Conservation (phyloP, 2,329 filamentous ascomycete species). For the Neophaeococcomyces mojaviensis region DNA sequence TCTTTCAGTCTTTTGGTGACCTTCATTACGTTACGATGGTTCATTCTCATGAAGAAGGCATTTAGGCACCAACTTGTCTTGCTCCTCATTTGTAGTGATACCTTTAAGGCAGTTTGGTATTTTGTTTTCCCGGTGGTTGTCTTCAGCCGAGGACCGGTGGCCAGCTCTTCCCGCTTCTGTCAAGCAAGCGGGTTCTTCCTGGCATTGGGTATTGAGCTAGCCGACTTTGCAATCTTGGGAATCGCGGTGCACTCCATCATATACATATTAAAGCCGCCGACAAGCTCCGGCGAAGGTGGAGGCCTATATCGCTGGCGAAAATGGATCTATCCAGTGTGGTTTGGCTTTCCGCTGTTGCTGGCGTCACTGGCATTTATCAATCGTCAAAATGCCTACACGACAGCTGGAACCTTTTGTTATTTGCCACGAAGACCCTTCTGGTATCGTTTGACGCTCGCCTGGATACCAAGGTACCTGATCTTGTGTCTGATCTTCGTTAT, state of each 20-base stretch:
- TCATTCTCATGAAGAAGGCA: conserved; percentile 62
- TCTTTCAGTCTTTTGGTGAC: conserved; percentile 51
- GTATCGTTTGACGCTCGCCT: conserved; percentile 61
- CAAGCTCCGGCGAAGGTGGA: conserved; percentile 39
- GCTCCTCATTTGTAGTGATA: conserved; percentile 64
- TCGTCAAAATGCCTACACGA: conserved; percentile 46
- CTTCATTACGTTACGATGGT: conserved; percentile 60
- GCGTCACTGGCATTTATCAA: conserved; percentile 59
- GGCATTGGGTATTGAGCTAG: conserved; percentile 56
- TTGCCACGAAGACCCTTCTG: conserved; percentile 60
- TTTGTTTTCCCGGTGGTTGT: conserved; percentile 57
- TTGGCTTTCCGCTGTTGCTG: conserved; percentile 52
- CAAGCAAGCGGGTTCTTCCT: conserved; percentile 63
- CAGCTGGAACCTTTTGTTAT: conserved; percentile 62
- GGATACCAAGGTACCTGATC: conserved; percentile 67
- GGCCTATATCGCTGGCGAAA: conserved; percentile 63
- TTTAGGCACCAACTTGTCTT: conserved; percentile 72
- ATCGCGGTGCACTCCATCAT: conserved; percentile 67
- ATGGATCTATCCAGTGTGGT: conserved; percentile 50
- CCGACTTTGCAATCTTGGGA: conserved; percentile 62
- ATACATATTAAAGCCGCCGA: conserved; percentile 58
- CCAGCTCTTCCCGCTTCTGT: conserved; percentile 51
- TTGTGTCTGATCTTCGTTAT: conserved; percentile 56
- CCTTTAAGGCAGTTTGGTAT: conserved; percentile 63
- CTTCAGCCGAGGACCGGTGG: conserved; percentile 46